Conservation (phyloP, 1,139 yeast species). For the Nakaseomyces kungkrabaensis region DNA sequence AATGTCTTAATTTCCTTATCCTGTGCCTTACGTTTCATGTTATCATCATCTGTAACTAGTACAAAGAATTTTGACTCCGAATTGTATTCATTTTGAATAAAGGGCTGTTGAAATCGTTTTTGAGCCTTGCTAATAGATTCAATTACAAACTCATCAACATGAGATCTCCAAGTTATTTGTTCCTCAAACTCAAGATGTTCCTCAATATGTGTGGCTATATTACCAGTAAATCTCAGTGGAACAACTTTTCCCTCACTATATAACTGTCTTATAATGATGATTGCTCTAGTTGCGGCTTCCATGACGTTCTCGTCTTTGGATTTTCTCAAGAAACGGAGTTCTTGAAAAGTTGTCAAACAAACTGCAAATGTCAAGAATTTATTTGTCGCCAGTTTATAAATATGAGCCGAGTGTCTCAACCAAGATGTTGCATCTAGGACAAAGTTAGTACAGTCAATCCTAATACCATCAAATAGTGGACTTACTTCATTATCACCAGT, state of each 20-base stretch:
- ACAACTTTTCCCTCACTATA: constrained; percentile 47
- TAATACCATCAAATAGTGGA: constrained; percentile 24
- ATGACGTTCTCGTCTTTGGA: constrained; percentile 67
- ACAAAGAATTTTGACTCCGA: constrained; percentile 38
- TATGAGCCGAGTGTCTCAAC: constrained; percentile 71
- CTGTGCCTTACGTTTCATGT: constrained; percentile 58
- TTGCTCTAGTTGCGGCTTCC: constrained; percentile 75
- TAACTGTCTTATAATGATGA: constrained; percentile 59
- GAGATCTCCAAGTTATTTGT: constrained; percentile 34
- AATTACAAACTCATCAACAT: constrained; percentile 34
- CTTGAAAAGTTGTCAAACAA: constrained; percentile 72
- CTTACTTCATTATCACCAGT: constrained; percentile 7
- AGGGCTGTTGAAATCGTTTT: constrained; percentile 14
- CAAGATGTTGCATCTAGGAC: constrained; percentile 72
- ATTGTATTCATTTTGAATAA: constrained; percentile 2
- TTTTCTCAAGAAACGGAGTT: constrained; percentile 60
- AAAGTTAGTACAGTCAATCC: constrained; percentile 39
- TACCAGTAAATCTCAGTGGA: constrained; percentile 57
- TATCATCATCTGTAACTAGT: constrained; percentile 62
- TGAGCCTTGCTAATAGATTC: constrained; percentile 30
- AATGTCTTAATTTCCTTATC: constrained; percentile 41
- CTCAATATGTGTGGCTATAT: constrained; percentile 54
- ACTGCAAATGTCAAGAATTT: constrained; percentile 49
- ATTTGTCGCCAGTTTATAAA: constrained; percentile 58
- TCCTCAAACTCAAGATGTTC: constrained; percentile 35